Base-by-base conservation (phyloP, 208 protist species). In the Strigomonas oncopelti region DNA sequence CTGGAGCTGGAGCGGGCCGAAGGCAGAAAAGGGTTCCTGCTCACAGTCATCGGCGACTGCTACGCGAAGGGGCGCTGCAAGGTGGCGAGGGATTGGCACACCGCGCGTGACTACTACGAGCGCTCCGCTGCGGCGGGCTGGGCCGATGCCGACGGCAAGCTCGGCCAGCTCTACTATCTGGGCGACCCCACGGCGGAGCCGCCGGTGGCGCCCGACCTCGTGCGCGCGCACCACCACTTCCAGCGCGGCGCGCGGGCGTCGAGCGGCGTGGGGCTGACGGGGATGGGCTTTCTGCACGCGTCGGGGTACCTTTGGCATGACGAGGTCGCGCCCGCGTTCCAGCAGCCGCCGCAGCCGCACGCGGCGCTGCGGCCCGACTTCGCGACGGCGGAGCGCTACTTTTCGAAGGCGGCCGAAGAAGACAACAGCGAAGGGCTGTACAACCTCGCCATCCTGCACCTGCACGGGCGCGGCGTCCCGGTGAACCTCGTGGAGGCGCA, bases 381-480 rank as follows among this genome's bases (percentile, higher is more conserved):
- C 69, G 48, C 16, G 14, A 78, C 77, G 9, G 83, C 88, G 13
- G 78, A 69, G 54, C 60, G 55, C 20, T 88, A 85, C 71, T 91
- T 91, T 65, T 53, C 59, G 20, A 58, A 20, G 11, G 27, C 16
- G 20, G 27, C 16, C 9, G 27, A 27, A 11, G 27, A 58, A 58
- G 14, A 28, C 51, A 73, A 69, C 57, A 52, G 72, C 18, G 85
- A 92, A 64, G 83, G 73, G 14, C 67, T 75, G 36, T 95, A 96
- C 74, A 96, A 97, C 68, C 59, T 97, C 1, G 93, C 75, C 24
- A 78, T 94, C 14, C 56, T 95, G 20, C 64, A 85, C 46, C 66
- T 90, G 11, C 70, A 86, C 61, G 93, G 93, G 22, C 78, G 78
- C 31, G 88, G 85, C 3, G 83, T 82, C 24, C 24, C 57, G 36